Base-by-base conservation (phyloP, 2,329 filamentous ascomycete species). In the Botrytis paeoniae region DNA sequence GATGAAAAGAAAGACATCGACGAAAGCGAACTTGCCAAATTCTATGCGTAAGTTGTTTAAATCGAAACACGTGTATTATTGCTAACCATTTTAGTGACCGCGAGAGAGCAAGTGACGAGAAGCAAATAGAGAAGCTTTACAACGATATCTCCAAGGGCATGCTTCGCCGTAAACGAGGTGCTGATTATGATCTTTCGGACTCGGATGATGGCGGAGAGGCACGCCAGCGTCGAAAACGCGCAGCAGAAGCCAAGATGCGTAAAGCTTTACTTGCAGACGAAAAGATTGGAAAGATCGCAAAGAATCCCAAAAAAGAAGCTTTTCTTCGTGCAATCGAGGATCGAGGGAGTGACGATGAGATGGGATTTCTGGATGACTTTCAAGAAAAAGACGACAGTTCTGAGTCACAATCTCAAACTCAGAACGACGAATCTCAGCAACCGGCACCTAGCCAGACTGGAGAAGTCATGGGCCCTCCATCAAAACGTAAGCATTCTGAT, bases 301-400 rank as follows among this genome's bases (percentile, higher is more conserved):
- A 94, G 80, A 94, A 97, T 78, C 93, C 93, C 3, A 95, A 95
- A 80, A 95, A 94, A 80, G 88, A 92, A 75, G 96, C 96, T 0
- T 99, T 99, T 84, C 87, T 99, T 77, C 91, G 90, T 76, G 94
- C 94, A 10, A 93, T 99, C 70, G 94, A 97, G 78, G 95, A 98
- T 80, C 89, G 89, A 68, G 92, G 91, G 73, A 86, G 86, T 78
- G 92, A 93, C 63, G 91, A 96, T 71, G 92, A 94, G 71, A 88
- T 92, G 82, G 92, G 95, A 76, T 92, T 97, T 78, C 83, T 94
- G 14, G 88, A 91, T 62, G 85, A 88, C 59, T 79, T 83, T 77
- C 81, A 83, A 45, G 82, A 84, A 54, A 82, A 84, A 73, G 81
- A 84, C 29, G 81, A 82, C 12, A 79, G 79, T 68, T 73, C 79